A percentile compares a stretch with the other conserved stretches of the same genome.
Evolutionary conservation across 2,329 filamentous ascomycete species (phyloP).

Genomic region (Sclerotinia trifoliorum): DNA sequence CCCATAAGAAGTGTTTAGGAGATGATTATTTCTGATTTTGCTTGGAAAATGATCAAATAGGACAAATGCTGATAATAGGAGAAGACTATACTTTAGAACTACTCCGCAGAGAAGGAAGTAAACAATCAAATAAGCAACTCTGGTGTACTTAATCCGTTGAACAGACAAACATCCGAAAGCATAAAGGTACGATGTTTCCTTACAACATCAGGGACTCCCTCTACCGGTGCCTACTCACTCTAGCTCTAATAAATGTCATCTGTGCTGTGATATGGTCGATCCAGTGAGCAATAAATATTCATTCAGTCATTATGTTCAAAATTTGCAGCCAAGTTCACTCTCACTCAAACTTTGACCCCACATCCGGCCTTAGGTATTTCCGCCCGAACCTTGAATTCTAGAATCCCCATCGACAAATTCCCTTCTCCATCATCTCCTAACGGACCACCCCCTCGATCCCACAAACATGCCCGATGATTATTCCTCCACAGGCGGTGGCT

Average conservation of each 20-base stretch:
- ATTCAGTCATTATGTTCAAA: too few species aligned
- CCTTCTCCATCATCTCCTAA: neutral
- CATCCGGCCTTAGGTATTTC: neutral
- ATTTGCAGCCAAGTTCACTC: too few species aligned
- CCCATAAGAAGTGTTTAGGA: neutral
- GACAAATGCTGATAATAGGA: neutral
- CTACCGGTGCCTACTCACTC: too few species aligned
- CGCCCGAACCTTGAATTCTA: neutral
- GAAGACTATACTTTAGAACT: neutral
- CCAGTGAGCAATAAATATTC: too few species aligned
- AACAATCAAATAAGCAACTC: neutral
- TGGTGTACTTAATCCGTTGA: too few species aligned
- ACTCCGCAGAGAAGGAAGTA: neutral
- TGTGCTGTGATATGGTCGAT: too few species aligned
- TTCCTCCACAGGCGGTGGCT: slow-evolving; percentile 63
- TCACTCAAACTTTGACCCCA: neutral
- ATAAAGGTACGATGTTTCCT: neutral
- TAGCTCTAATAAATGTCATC: too few species aligned
- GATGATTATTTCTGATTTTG: neutral
- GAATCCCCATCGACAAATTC: neutral
- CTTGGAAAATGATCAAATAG: too few species aligned
- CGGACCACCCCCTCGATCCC: neutral
- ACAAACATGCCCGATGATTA: slow-evolving; percentile 75
- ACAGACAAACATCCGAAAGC: neutral
- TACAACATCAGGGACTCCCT: too few species aligned